Evolutionary conservation across 352 stramenopile genomes (phyloP), one percentile per base, ranked within the genome.

Genomic region (Plasmopara viticola): DNA sequence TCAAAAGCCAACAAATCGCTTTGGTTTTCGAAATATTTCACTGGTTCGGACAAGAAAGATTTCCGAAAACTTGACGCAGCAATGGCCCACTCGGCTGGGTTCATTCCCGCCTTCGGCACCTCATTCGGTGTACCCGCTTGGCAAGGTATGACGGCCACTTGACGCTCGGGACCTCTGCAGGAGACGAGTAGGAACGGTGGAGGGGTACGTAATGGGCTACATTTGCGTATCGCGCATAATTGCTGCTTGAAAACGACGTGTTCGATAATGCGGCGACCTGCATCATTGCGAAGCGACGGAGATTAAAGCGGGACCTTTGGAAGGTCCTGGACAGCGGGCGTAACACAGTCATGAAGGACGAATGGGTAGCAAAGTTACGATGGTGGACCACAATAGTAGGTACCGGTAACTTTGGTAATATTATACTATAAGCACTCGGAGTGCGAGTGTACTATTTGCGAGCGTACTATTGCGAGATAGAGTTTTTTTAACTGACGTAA

Each of bases 31-130:
- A 90, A 90, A 55, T 79, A 87, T 18, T 69, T 58, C 15, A 66
- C 53, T 0, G 80, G 80, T 14, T 72, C 49, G 14, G 67, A 70
- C 15, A 86, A 53, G 49, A 91, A 84, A 31, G 74, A 70, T 49
- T 79, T 72, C 34, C 78, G 72, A 51, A 91, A 91, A n/a, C 51
- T 68, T 0, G 67, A 65, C 6, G 80, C 59, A 1, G 77, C 76
- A 20, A 84, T 40, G 1, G 66, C 57, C 80, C 80, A 91, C 48
- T 89, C 67, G 6, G 64, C 60, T 0, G 73, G 48, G 57, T 87
- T 91, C 51, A 89, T 56, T 0, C 80, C 80, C 8, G 80, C 76
- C 35, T 85, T 68, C 25, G n/a, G n/a, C n/a, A n/a, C n/a, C 64
- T 61, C 57, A 84, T 71, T 4, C 66, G 53, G 50, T 84, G 60